Percentiles rank a stretch among this genome's conserved stretches.
Conservation (phyloP, 345 rosid species). For the Eucalyptus albens region DNA sequence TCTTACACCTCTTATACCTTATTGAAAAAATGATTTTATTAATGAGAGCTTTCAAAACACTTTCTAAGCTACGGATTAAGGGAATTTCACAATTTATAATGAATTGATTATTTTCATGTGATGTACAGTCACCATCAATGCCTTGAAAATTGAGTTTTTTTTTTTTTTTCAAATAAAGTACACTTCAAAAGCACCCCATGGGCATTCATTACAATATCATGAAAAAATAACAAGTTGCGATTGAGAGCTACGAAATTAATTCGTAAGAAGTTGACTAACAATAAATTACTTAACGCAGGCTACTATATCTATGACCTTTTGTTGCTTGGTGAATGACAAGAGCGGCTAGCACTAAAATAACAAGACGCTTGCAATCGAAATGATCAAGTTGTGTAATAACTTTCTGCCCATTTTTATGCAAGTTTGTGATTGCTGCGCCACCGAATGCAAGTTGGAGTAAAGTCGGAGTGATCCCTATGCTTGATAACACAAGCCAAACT, state of each 20-base stretch:
- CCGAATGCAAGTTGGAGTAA: neutral
- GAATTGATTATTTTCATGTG: neutral
- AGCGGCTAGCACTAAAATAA: neutral
- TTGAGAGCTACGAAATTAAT: neutral
- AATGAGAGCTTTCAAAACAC: rapidly evolving
- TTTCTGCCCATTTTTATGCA: neutral
- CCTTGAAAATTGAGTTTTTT: neutral
- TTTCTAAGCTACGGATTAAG: neutral
- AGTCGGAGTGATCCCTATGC: neutral
- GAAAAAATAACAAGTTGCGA: neutral
- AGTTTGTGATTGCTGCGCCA: neutral
- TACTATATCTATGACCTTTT: neutral
- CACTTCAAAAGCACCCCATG: neutral
- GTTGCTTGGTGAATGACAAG: neutral
- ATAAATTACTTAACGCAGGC: neutral
- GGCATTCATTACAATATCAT: neutral
- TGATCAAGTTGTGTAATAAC: neutral
- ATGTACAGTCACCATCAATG: neutral
- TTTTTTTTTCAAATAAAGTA: neutral
- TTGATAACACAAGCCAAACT: neutral
- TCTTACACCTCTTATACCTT: neutral
- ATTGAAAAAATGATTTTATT: neutral
- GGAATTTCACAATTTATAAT: neutral
- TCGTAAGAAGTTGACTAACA: neutral
- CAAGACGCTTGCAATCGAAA: neutral